Conservation (phyloP, 2,329 filamentous ascomycete genomes). For the Xylaria sp. region DNA sequence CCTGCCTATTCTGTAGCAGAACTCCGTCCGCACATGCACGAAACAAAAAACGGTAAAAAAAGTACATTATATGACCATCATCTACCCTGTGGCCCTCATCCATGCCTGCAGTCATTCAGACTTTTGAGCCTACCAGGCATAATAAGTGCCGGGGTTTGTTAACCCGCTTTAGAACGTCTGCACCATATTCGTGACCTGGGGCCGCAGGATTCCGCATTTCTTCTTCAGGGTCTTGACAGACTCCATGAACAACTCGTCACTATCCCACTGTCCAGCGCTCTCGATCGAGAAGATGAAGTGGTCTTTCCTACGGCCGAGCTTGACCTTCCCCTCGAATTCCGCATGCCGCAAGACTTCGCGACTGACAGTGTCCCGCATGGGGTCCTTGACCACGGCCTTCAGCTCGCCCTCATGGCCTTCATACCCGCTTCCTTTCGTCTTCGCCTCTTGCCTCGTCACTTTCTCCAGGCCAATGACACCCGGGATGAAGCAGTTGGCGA, state of each 20-base stretch:
- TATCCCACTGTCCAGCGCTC: conserved; percentile 93
- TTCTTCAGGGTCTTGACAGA: conserved; percentile 82
- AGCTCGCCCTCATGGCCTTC: conserved; percentile 77
- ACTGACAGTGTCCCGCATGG: conserved; percentile 95
- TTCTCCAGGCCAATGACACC: conserved; percentile 85
- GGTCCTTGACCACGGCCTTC: conserved; percentile 85
- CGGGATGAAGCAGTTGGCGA: conserved; percentile 83
- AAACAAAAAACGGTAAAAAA: conserved; percentile 2
- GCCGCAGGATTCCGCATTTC: conserved; percentile 78
- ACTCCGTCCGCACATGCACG: conserved; percentile 29
- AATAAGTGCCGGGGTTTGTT: too few relatives aligned
- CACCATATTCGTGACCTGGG: conserved; percentile 71
- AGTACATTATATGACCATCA: too few relatives aligned
- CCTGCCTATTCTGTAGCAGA: conserved; percentile 24
- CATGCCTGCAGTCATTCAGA: too few relatives aligned
- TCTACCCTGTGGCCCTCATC: too few relatives aligned
- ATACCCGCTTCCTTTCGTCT: conserved; percentile 65
- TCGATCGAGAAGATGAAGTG: conserved; percentile 98
- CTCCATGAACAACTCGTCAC: conserved; percentile 91
- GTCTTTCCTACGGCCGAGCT: conserved; percentile 85
- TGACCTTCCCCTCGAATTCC: conserved; percentile 95
- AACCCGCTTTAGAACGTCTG: conserved; percentile 39
- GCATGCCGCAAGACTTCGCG: conserved; percentile 88
- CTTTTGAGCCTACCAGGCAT: too few relatives aligned
- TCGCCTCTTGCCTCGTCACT: conserved; percentile 71